phyloP scores from a whole-genome alignment of 139 green algal species.

The Penium margaritaceum region DNA sequence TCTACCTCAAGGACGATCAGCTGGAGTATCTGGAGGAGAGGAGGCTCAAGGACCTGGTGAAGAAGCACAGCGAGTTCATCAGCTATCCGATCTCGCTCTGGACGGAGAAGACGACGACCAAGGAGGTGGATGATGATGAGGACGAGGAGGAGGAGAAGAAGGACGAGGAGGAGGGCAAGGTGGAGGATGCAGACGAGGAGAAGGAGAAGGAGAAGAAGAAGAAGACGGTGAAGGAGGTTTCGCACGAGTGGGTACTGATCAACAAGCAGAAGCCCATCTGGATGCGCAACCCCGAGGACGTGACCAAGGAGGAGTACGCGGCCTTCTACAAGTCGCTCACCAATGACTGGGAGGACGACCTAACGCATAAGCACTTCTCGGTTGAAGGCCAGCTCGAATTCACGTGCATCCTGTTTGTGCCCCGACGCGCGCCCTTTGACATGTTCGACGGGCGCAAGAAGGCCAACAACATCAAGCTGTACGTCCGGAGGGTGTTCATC shows the following conservation, averaged over 20 bases:
- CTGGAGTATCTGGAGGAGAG: slow-evolving; percentile 96
- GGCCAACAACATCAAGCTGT: slow-evolving; percentile 98
- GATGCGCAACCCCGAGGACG: slow-evolving; percentile 95
- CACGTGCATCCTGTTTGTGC: slow-evolving; percentile 75
- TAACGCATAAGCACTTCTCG: slow-evolving; percentile 91
- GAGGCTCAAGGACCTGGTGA: slow-evolving; percentile 95
- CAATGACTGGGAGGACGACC: slow-evolving; percentile 99
- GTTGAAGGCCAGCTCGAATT: slow-evolving; percentile 78
- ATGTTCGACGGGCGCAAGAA: slow-evolving; percentile 86
- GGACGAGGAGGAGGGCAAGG: slow-evolving; percentile 61
- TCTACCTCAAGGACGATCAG: slow-evolving; percentile 82
- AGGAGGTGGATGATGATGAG: slow-evolving; percentile 84
- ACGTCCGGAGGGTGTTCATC: slow-evolving; percentile 98
- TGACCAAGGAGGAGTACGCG: slow-evolving; percentile 90
- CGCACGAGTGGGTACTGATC: slow-evolving; percentile 92
- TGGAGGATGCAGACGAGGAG: slow-evolving; percentile 60
- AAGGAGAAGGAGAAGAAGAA: slow-evolving; percentile 62
- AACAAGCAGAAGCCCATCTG: slow-evolving; percentile 99
- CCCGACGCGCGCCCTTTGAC: slow-evolving; percentile 94
- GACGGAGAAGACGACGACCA: slow-evolving; percentile 94
- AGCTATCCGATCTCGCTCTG: slow-evolving; percentile 95
- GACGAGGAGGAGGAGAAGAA: slow-evolving; percentile 69
- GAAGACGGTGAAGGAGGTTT: slow-evolving; percentile 88
- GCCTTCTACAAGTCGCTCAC: slow-evolving; percentile 95
- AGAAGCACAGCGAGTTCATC: slow-evolving; percentile 99